Evolutionary conservation across 2,329 filamentous ascomycete genomes (phyloP).

Genomic region (Parafenestella ontariensis): DNA sequence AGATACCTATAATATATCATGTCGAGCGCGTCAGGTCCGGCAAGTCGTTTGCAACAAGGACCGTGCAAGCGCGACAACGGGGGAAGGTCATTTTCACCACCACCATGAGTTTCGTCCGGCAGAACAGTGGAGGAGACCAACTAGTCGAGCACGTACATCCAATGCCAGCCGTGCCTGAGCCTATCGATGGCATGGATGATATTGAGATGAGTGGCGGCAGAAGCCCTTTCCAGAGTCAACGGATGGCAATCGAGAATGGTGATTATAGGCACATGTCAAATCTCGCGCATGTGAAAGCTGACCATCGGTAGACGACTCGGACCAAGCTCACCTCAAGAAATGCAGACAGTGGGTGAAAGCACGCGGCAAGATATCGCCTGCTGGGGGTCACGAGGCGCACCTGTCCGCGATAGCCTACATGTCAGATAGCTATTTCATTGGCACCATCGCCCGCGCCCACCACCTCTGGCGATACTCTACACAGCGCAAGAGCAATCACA

Average conservation of each 20-base stretch:
- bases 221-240: constrained; percentile 66
- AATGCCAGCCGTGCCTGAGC: constrained; percentile 57
- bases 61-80: constrained; percentile 91
- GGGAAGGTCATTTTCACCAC: constrained; percentile 94
- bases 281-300: constrained; percentile 13
- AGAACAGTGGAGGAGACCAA: constrained; percentile 64
- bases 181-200: constrained; percentile 50
- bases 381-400: constrained; percentile 80
- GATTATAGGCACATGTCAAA: constrained; percentile 8
- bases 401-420: constrained; percentile 91
- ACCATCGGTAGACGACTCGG: constrained; percentile 48
- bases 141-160: constrained; percentile 70
- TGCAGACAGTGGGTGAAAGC: constrained; percentile 75
- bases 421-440: constrained; percentile 92
- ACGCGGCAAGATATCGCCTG: constrained; percentile 73
- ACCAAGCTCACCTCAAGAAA: constrained; percentile 69
- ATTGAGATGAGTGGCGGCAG: constrained; percentile 35
- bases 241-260: constrained; percentile 64
- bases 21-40: constrained; percentile 94
- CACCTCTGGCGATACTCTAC: constrained; percentile 76
- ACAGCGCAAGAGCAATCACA: constrained; percentile 45
- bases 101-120: constrained; percentile 84
- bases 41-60: constrained; percentile 86
- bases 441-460: constrained; percentile 82
- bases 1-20: constrained; percentile 90